Conservation (phyloP, 495 filamentous ascomycete genomes). For the Lophium mytilinum region DNA sequence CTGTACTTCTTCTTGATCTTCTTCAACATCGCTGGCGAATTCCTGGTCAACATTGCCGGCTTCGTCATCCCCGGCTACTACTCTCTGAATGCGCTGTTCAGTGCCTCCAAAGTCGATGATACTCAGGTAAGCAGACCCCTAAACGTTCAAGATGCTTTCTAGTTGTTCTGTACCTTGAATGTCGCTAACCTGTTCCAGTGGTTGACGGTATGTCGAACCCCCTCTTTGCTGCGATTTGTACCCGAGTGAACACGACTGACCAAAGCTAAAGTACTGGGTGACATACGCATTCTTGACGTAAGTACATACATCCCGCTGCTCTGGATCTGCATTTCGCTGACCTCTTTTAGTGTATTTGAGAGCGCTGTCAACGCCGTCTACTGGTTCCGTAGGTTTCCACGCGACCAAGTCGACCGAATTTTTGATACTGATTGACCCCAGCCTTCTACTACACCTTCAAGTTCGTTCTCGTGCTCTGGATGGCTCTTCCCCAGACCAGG, state of each 20-base stretch:
- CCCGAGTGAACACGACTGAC: conserved; percentile 28
- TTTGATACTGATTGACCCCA: conserved; percentile 21
- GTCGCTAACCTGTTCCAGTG: conserved; percentile 40
- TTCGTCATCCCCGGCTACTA: conserved; percentile 95
- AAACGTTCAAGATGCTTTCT: not conserved
- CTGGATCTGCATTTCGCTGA: conserved; percentile 12
- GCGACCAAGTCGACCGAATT: not conserved
- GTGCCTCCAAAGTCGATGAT: conserved; percentile 70
- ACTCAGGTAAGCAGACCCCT: conserved; percentile 57
- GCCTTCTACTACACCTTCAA: conserved; percentile 99
- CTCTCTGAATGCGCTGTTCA: conserved; percentile 85
- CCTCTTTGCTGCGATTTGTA: not conserved
- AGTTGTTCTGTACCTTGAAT: conserved; percentile 2
- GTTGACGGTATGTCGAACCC: conserved; percentile 51
- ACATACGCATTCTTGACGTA: conserved; percentile 86
- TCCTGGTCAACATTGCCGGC: conserved; percentile 93
- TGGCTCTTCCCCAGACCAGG: conserved; percentile 88
- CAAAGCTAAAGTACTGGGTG: conserved; percentile 77
- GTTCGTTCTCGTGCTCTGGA: conserved; percentile 93
- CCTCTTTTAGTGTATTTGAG: conserved; percentile 61
- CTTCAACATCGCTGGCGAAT: conserved; percentile 97
- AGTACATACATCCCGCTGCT: conserved; percentile 22
- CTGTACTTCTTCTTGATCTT: conserved; percentile 98
- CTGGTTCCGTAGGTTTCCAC: conserved; percentile 73
- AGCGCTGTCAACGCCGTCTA: conserved; percentile 89